phyloP scores from a whole-genome alignment of 306 rosid genomes.

The Biancaea sappan region DNA sequence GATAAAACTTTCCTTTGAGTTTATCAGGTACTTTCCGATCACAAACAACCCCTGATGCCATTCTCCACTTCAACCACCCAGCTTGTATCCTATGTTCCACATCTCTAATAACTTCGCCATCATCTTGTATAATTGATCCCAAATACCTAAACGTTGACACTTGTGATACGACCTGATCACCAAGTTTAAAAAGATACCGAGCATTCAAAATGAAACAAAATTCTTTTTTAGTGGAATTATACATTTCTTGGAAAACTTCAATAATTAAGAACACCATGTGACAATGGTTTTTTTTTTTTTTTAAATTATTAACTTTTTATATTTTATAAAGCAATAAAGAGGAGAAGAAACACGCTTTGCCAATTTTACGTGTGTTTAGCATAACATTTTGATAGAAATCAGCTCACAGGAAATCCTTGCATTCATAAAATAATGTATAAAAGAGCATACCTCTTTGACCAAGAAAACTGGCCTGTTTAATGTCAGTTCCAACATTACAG shows the following conservation, averaged over 20 bases:
- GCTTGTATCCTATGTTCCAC: too few relatives aligned
- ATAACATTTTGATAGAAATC: conserved; percentile 7
- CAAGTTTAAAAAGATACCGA: conserved; percentile 3
- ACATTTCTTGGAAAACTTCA: conserved; percentile 14
- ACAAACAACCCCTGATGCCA: too few relatives aligned
- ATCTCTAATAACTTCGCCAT: too few relatives aligned
- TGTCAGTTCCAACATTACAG: conserved; percentile 95
- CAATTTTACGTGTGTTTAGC: neutral
- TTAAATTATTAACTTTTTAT: too few relatives aligned
- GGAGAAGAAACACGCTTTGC: neutral
- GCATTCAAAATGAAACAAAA: conserved; percentile 7
- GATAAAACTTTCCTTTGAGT: too few relatives aligned
- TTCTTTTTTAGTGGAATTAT: neutral
- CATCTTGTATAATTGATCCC: too few relatives aligned
- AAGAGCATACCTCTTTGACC: conserved; percentile 81
- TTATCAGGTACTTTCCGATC: too few relatives aligned
- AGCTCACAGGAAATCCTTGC: neutral
- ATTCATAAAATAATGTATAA: neutral
- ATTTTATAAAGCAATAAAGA: neutral
- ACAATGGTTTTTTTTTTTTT: too few relatives aligned
- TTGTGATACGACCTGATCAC: too few relatives aligned
- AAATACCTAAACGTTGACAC: too few relatives aligned
- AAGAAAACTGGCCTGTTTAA: conserved; percentile 95
- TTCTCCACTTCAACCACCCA: too few relatives aligned
- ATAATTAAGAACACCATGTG: conserved; percentile 24